Base-by-base conservation (phyloP, 495 filamentous ascomycete genomes). In the Bombardia bombarda region DNA sequence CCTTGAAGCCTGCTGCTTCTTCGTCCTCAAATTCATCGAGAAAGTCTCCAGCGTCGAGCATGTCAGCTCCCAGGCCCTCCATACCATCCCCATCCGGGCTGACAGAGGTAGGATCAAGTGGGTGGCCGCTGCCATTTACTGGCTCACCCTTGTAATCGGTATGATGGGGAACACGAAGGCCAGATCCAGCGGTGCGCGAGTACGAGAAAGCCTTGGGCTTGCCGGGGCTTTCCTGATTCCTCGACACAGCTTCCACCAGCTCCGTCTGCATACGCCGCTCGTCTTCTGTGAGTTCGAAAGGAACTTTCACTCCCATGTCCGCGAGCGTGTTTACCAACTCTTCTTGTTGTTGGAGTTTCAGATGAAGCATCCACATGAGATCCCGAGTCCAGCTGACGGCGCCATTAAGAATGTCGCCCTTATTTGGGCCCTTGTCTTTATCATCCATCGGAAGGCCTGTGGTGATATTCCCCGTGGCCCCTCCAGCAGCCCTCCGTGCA, bases 391-490 rank as follows among this genome's bases (percentile, higher is more conserved):
- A 98, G 62, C 86, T 84, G 36, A 98, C 92, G 13, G 92, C 85
- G 22, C 92, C 92, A 58, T 97, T 97, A 42, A 98, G 80, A 40
- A 98, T 97, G 56, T 98, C 92, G 32, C 92, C 92, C 66, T 98
- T 98, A 72, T 97, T 97, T 0, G 92, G 92, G 1, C 93, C 93
- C 51, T 97, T 96, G 64, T 98, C 92, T 53, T 97, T 98, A 48
- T 98, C 92, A 52, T 98, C 92, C 21, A 90, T 78, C 0, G 90
- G 86, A 26, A 95, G 73, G 17, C 90, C 88, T 46, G 88, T 85
- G 3, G 87, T 93, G 46, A 96, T 95, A 56, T 83, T 92, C 24
- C 89, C 89, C 6, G 84, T 78, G 7, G 68, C 76, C 2, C 64
- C 62, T 34, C 69, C 62, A 13, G 74, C 66, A 14, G 92, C 92